Evolutionary conservation across 306 rosid species (phyloP), one percentile per base, ranked within the genome.

Genomic region (Dalbergia oliveri): DNA sequence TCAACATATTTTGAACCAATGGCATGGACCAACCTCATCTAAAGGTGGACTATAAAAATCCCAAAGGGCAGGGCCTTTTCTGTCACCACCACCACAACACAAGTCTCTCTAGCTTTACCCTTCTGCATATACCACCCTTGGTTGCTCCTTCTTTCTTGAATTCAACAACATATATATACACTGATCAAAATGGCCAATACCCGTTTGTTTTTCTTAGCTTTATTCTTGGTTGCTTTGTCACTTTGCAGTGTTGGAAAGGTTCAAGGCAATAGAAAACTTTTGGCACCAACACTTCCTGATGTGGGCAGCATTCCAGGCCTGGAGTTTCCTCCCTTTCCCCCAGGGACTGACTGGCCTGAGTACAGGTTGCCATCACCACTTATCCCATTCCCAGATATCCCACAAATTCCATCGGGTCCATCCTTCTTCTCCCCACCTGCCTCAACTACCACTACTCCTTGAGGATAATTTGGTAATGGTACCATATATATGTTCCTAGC

Each of bases 321-420:
- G 0, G 0, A 78, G 0, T 35, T 45, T 18, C 84, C 86, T 65
- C 85, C 85, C 15, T 64, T 80, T 5, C 82, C 83, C 0, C 82
- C 77, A n/a, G 16, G 59, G 2, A 15, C 73, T 0, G 13, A 65
- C 10, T 86, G 84, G 86, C 86, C 86, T 14, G 89, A 82, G 49
- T 82, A 86, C 69, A 79, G 84, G 78, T 69, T 80, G 79, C 86
- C 85, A 50, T 10, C 83, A 71, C 69, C 77, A 19, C 3, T 77
- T 41, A 33, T 69, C 12, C 9, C 66, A 59, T 0, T 73, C 3
- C 83, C 87, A 53, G 33, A 47, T 13, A 8, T 53, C 1, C 72
- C 85, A 6, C 4, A 73, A 43, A n/a, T 81, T 13, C 81, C 82
- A 8, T 35, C 60, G 15, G 3, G 35, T 53, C 59, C 79, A 13